Evolutionary conservation across 768 basidiomycete genomes (phyloP).

Genomic region (Botryobasidium botryosum): DNA sequence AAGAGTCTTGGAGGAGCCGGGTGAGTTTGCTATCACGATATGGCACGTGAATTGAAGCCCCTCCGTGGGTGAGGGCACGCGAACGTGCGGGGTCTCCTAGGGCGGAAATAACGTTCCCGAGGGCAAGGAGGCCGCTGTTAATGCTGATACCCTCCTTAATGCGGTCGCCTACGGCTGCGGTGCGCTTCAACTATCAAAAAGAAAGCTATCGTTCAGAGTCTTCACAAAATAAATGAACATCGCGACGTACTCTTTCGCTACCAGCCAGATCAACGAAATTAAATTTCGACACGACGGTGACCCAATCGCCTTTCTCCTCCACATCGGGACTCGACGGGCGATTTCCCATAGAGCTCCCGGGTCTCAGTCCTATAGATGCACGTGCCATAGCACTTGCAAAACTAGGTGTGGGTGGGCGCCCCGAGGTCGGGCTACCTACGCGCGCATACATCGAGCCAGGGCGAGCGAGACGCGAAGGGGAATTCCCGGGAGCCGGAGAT

Average conservation of each 20-base stretch:
- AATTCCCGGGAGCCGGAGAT: too few relatives aligned
- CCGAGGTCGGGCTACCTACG: constrained; percentile 63
- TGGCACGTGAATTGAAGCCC: constrained; percentile 73
- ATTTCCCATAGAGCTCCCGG: constrained; percentile 62
- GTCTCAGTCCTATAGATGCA: constrained; percentile 34
- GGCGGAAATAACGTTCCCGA: constrained; percentile 97
- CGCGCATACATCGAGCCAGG: constrained; percentile 64
- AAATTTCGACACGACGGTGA: constrained; percentile 85
- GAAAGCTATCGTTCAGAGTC: constrained; percentile 13
- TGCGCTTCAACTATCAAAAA: constrained; percentile 65
- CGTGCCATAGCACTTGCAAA: constrained; percentile 60
- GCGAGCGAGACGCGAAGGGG: constrained; percentile 59
- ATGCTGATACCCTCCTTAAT: constrained; percentile 99
- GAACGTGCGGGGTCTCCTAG: constrained; percentile 84
- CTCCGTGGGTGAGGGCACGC: constrained; percentile 34
- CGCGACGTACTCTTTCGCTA: constrained; percentile 62
- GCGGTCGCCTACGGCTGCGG: constrained; percentile 87
- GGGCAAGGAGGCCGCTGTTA: constrained; percentile 87
- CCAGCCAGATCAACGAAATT: constrained; percentile 98
- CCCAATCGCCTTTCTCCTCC: constrained; percentile 58
- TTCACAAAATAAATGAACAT: neutral
- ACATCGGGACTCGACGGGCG: constrained; percentile 10
- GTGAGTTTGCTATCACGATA: constrained; percentile 99
- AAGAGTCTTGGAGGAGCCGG: constrained; percentile 84
- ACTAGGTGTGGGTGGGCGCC: constrained; percentile 63